phyloP scores from a whole-genome alignment of 768 basidiomycete genomes.

The Suillus clintonianus region DNA sequence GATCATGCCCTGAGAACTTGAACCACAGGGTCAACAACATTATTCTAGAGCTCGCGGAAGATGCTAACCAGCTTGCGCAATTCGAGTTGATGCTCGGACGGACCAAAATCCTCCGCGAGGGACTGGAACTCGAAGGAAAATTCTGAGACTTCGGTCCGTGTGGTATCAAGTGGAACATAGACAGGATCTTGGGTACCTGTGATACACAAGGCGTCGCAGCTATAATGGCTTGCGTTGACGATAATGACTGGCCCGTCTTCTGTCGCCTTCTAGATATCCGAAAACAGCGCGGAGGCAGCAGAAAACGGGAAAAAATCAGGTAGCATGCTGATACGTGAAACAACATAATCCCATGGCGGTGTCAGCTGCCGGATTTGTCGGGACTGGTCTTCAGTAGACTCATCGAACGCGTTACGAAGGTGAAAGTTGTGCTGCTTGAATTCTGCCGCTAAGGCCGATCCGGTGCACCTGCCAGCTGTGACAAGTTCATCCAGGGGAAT shows the following conservation, averaged over 20 bases:
- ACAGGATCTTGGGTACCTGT: neutral
- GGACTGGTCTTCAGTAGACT: neutral
- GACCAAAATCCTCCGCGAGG: neutral
- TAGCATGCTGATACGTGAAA: too few species aligned
- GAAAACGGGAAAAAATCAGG: slow-evolving; percentile 14
- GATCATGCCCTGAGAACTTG: slow-evolving; percentile 1
- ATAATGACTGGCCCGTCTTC: slow-evolving; percentile 16
- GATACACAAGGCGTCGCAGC: slow-evolving; percentile 13
- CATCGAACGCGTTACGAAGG: slow-evolving; percentile 1
- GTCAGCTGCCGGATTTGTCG: too few species aligned
- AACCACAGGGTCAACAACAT: neutral
- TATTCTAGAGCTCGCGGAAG: neutral
- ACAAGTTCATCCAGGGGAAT: too few species aligned
- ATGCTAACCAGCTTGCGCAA: neutral
- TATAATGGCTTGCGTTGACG: slow-evolving; percentile 12
- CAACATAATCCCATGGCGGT: too few species aligned
- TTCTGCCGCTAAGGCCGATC: slow-evolving; percentile 5
- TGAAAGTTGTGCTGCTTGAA: slow-evolving; percentile 6
- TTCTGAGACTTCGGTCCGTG: neutral
- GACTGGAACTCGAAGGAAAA: neutral
- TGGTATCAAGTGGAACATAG: neutral
- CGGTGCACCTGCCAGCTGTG: neutral
- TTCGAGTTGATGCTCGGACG: neutral
- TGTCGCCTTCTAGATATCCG: slow-evolving; percentile 14
- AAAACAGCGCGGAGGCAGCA: slow-evolving; percentile 11